Base-by-base conservation (phyloP, 306 rosid genomes). In the Carpinus fangiana region DNA sequence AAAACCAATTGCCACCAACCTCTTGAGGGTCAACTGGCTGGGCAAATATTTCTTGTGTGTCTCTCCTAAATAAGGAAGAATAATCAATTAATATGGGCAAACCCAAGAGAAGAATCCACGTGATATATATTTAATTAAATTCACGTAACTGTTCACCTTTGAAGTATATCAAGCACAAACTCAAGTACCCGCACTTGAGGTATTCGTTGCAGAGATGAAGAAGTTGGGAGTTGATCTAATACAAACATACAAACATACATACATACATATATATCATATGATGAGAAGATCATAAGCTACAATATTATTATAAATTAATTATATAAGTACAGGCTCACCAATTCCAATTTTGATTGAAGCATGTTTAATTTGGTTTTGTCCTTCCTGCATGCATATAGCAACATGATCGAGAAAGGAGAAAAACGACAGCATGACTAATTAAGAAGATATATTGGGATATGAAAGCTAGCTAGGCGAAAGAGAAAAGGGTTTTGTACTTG, bases 21-120 rank as follows among this genome's bases (percentile, higher is more conserved):
- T 82, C 81, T 46, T 72, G 12, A 18, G 71, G 82, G 53, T 82
- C 43, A 75, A 85, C 88, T 67, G 86, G 86, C 74, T 75, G 61
- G 4, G 82, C 72, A 48, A 82, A 85, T 67, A 76, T 67, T 4
- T 61, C 74, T 4, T 46, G 8, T 26, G 45, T 61, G 66, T 85
- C 88, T 61, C 67, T 79, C 78, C 88, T 85, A 73, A 21, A 74
- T 31, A 41, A 28, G 38, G 53, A 48, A 78, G 26, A 60, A 10
- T 7, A 34, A 36, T 59, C 21, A 31, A 31, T 31, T 31, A 64
- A 51, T 31, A 68, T 70, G 2, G 75, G 51, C 38, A 71, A 70
- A 54, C 46, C 4, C 43, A 26, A 18, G 17, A 23, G 51, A 48
- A 66, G 7, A 13, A 76, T 12, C 65, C 73, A 16, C 14, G 17